Base-by-base conservation (phyloP, 768 basidiomycete species). In the Mycena rosella region DNA sequence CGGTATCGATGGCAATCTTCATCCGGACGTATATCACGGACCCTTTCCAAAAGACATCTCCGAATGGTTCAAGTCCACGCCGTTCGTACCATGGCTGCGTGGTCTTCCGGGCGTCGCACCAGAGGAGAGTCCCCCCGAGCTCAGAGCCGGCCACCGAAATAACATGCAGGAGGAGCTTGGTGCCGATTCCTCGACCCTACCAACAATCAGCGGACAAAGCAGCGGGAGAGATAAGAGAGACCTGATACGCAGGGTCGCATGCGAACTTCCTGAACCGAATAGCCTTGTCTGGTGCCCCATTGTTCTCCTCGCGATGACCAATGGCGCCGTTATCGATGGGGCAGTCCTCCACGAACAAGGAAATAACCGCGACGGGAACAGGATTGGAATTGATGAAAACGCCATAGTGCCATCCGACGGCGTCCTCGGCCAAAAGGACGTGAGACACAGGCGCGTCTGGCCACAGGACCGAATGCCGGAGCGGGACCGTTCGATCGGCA, bases 201-300 rank as follows among this genome's bases (percentile, higher is more conserved):
- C 24, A 29, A 60, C 17, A 42, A 51, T 68, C 53, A 68, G 62
- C 18, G 7, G 29, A 38, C 11, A 52, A 57, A 36, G 24, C 13
- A 65, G 15, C n/a, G 24, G 11, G 18, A 34, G 29, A 29, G 49
- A 53, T 20, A 60, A 53, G 47, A 27, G 9, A 34, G 49, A 68
- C 70, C 63, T 71, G 89, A 72, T 82, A 81, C n/a, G 74, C 68
- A 34, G 82, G 79, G 49, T 84, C 79, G 76, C 87, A 90, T 20
- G 88, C 86, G 73, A 90, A 91, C 73, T 90, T 90, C 67, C 88
- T 81, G 78, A 90, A 89, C 30, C 87, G 83, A 24, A 83, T 82
- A 13, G 75, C 59, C 60, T 59, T 69, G 24, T 56, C 52, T 59
- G 51, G 72, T 44, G 60, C 60, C 53, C 20, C n/a, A 44, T 44